Evolutionary conservation across 2,329 filamentous ascomycete species (phyloP), one percentile per base, ranked within the genome.

Genomic region (Helicocarpus griseus): DNA sequence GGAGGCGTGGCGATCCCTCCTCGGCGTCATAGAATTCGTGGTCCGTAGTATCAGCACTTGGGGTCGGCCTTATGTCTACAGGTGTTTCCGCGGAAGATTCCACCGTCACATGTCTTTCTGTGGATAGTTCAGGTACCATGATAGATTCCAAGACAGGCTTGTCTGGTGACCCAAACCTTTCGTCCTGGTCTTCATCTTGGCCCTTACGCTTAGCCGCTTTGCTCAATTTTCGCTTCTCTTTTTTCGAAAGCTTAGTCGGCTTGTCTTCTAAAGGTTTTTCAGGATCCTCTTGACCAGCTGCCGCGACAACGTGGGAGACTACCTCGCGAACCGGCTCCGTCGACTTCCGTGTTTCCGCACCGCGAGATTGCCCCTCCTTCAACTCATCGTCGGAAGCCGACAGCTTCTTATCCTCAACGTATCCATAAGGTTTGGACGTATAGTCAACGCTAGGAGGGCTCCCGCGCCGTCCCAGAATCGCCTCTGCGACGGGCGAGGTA

Each of bases 191-290:
- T n/a, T n/a, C n/a, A n/a, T n/a, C n/a, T 40, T 65, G 65, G 17
- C 62, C 56, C 51, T 60, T 57, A 46, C 60, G 57, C 38, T 69
- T 68, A 6, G 66, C 63, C 35, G 65, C 67, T 56, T 71, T 75
- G 2, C 74, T 73, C 14, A 64, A 68, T 58, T 71, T 74, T 61
- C 36, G 45, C 46, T 28, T 52, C n/a, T 54, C 46, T 35, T 54
- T 54, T 40, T 50, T 52, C 31, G 45, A 49, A 7, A 52, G 46
- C 22, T 52, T 54, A 6, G 17, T 41, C 21, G 38, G 19, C 31
- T 36, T 35, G 5, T 45, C 41, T 19, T 52, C 51, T 4, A 6
- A 38, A 13, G 39, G 5, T 14, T 24, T 5, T 3, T 24, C 29
- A 29, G n/a, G 19, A 21, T n/a, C 13, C 19, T 35, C 19, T 26